Base-by-base conservation (phyloP, 169 alveolate species). In the Plasmodium fragile region DNA sequence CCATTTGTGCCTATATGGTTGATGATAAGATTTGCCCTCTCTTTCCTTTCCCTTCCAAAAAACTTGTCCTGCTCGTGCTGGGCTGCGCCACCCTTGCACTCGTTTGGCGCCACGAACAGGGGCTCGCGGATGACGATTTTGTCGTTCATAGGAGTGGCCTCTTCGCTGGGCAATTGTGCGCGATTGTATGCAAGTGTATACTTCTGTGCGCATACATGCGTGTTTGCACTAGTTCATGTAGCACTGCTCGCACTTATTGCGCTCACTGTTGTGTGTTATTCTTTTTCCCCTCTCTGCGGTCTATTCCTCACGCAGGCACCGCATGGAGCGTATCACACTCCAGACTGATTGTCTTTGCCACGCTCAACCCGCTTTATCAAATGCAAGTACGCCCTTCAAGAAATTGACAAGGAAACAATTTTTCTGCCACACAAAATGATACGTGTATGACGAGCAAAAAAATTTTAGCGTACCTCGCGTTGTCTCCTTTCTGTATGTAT, bases 111-210 rank as follows among this genome's bases (percentile, higher is more conserved):
- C 11, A 41, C 36, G 73, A 90, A 90, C 36, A 90, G 65, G n/a
- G 94, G 94, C 52, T 79, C 77, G n/a, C 91, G 94, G n/a, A 90
- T 90, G 28, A 70, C 32, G 52, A 90, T 81, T 69, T 85, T 85
- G 32, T 90, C 83, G 25, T 84, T 84, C 92, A 84, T 84, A 11
- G 32, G 36, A 34, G 18, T 41, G 72, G 18, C 28, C 34, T 36
- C 41, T 72, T 43, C 41, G 7, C 2, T 8, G 81, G 39, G 41
- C 13, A 72, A 79, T n/a, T 78, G 39, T 43, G 13, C 45, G n/a
- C 55, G n/a, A 11, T 11, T 10, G 53, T 43, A 8, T 11, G 53
- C n/a, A 43, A 10, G 53, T 43, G 53, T 43, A 43, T 11, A 43
- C 53, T 0, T 0, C 4, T 73, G 82, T 45, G 43, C 18, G n/a